These are phyloP conservation scores for Phytophthora fragariaefolia DNA, from an alignment of 352 stramenopile genomes.

Conservation along the genomic window DNA sequence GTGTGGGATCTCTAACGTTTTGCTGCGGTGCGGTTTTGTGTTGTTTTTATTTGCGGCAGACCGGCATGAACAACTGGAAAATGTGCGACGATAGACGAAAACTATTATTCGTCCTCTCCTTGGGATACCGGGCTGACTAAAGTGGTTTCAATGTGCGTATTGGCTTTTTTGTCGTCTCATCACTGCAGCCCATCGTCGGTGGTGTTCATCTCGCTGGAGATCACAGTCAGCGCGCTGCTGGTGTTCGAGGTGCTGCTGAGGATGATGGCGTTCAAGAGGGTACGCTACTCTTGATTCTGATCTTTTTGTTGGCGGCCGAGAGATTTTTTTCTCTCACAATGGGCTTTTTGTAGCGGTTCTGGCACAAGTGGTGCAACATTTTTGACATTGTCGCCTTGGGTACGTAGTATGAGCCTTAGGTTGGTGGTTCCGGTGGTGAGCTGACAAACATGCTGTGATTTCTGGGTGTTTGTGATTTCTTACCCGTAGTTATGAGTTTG, in stretches of 20 bases:
- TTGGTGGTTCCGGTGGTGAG: neutral
- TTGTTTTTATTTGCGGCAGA: constrained; percentile 40
- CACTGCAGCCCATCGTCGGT: constrained; percentile 63
- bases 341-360: constrained; percentile 63
- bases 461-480: neutral
- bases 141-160: neutral
- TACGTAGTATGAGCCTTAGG: constrained; percentile 23
- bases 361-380: constrained; percentile 87
- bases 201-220: constrained; percentile 84
- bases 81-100: constrained; percentile 49
- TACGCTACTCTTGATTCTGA: constrained; percentile 28
- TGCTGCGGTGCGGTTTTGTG: neutral
- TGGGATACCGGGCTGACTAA: neutral
- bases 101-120: too few species aligned
- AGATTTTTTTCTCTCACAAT: neutral
- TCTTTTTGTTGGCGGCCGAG: neutral
- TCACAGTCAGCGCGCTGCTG: constrained; percentile 73
- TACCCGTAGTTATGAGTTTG: constrained; percentile 68
- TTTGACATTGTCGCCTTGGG: constrained; percentile 82
- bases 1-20: neutral
- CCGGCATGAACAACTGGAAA: constrained; percentile 74
- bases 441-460: neutral
- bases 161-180: neutral
- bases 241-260: constrained; percentile 83
- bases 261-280: constrained; percentile 81